These are phyloP conservation scores for Chaetoceros tenuissimus DNA, from an alignment of 108 stramenopile species.

Conservation along the genomic window DNA sequence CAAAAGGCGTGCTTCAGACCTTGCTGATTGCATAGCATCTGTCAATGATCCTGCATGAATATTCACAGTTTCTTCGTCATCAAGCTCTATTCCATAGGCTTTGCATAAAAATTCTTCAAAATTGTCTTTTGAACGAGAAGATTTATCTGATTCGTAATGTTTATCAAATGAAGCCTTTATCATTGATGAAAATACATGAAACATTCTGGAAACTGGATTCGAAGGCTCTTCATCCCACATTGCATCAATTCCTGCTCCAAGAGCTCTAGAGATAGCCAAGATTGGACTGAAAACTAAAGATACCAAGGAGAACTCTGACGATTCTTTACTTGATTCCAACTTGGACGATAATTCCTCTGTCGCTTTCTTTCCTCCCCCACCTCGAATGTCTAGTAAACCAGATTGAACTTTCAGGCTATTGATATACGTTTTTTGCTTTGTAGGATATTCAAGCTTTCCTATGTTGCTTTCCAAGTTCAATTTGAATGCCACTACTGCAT, in stretches of 20 bases:
- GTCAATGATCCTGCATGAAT: conserved; percentile 34
- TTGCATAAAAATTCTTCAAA: not conserved
- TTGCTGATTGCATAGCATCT: conserved; percentile 42
- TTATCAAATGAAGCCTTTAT: not conserved
- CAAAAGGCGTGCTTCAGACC: conserved; percentile 54
- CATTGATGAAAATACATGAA: not conserved
- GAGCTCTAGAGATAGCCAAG: not conserved
- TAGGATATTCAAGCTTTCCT: too few species aligned
- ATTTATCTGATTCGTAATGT: not conserved
- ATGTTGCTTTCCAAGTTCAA: too few species aligned
- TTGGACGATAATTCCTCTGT: too few species aligned
- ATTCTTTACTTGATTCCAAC: too few species aligned
- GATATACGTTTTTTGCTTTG: too few species aligned
- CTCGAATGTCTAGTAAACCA: too few species aligned
- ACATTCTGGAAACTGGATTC: not conserved
- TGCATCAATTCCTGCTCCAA: not conserved
- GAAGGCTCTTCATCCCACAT: not conserved
- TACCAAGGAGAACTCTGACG: too few species aligned
- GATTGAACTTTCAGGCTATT: too few species aligned
- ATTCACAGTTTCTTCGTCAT: not conserved
- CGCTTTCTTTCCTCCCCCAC: too few species aligned
- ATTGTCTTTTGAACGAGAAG: not conserved
- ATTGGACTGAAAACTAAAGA: too few species aligned
- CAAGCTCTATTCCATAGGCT: not conserved
- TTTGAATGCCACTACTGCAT: too few species aligned